Evolutionary conservation across 2,329 filamentous ascomycete species (phyloP).

Genomic region (Alternaria infectoria): DNA sequence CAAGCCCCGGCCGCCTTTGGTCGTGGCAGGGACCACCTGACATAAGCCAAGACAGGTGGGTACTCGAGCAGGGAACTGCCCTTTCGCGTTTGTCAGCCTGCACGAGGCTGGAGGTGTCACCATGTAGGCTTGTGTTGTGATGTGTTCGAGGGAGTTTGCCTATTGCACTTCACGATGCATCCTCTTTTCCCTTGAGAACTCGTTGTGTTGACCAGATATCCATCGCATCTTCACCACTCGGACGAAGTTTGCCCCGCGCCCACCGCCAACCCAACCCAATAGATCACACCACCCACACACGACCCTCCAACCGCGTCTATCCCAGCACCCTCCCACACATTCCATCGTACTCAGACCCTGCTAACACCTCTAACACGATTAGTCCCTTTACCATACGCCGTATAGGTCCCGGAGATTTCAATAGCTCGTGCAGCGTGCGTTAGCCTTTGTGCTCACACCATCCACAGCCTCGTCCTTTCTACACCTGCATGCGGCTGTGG

Average conservation of each 20-base stretch:
- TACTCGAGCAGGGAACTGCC: neutral
- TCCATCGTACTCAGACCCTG: neutral
- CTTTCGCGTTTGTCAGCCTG: neutral
- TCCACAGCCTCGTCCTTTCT: neutral
- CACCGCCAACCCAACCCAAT: neutral
- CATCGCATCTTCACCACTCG: neutral
- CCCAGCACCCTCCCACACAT: neutral
- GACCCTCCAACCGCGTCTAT: neutral
- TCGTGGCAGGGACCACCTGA: slow-evolving; percentile 2
- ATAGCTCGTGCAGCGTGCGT: slow-evolving; percentile 20
- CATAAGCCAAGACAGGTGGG: slow-evolving; percentile 9
- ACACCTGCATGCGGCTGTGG: neutral
- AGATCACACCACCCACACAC: neutral
- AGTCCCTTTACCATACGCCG: neutral
- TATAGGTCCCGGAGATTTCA: slow-evolving; percentile 15
- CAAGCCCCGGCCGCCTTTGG: slow-evolving; percentile 28
- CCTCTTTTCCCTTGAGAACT: neutral
- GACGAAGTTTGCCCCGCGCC: neutral
- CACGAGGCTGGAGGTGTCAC: neutral
- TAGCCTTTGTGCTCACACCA: neutral
- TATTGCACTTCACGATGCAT: neutral
- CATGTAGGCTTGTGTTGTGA: neutral
- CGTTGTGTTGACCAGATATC: neutral
- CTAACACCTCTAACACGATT: neutral
- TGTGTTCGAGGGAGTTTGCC: neutral